Evolutionary conservation across 345 rosid species (phyloP), one percentile per base, ranked within the genome.

Genomic region (Gossypium sturtianum): DNA sequence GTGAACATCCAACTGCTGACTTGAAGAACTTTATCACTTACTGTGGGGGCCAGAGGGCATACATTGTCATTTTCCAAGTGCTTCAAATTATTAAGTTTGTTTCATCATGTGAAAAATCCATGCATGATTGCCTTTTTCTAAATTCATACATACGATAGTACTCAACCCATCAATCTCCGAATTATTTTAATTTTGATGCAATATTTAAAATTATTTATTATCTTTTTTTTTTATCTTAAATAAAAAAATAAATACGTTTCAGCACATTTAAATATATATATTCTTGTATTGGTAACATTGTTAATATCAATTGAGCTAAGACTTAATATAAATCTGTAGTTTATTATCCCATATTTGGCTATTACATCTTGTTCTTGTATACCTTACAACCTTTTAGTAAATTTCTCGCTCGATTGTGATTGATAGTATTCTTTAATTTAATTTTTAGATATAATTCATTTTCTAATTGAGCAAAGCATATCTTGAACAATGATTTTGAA

Each of bases 281-380:
- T 0, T 29, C 0, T 29, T 29, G 0, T 29, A 29, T 0, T 3
- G 0, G 0, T 29, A 29, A 29, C 0, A 3, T 0, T 29, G 0
- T 0, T 29, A 29, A 29, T 29, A 5, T 29, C 6, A 29, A 29
- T 29, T 4, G 1, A 4, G 0, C 0, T 29, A 29, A 3, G 5
- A 29, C 38, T 29, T 29, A 29, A 29, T 0, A 29, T 29, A 3
- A 29, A 29, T 45, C 3, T 10, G 0, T 11, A 47, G 2, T 47
- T 47, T 12, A 47, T 11, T 47, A 47, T 12, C 49, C 1, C 0
- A 47, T 47, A 47, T 2, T 9, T 56, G 12, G 12, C 60, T 20
- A 15, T 34, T 16, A 29, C 45, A 29, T 29, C 6, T 6, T 29
- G 4, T 62, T 62, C 12, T 0, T 12, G 0, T 16, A 1, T 29